Base-by-base conservation (phyloP, 371 early-diverging fungal genomes). In the Mortierella sp. region DNA sequence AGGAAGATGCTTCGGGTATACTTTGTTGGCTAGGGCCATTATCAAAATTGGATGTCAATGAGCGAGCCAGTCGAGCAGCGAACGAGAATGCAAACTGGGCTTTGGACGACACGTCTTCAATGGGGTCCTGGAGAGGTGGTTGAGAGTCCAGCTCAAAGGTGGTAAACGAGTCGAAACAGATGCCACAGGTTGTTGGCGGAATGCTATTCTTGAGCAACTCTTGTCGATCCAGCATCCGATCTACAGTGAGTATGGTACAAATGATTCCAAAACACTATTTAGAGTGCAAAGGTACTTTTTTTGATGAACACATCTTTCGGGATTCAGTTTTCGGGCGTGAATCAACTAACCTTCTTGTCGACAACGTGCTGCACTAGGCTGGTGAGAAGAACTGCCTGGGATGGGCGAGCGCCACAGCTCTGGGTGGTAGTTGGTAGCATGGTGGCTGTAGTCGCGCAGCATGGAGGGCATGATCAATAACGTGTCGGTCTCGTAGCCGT, bases 381-480 rank as follows among this genome's bases (percentile, higher is more conserved):
- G 66, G 3, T 65, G 31, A 0, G 66, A 41, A 17, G 45, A 41
- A 0, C 58, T 47, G 6, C 57, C 68, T 2, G 76, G 65, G 48
- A 64, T 60, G n/a, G 62, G 54, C 14, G 69, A 16, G 17, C 52
- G 53, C 76, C 76, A 76, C 1, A 76, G 69, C 27, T 76, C 76
- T 0, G 76, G 76, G 25, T 76, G 76, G 17, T 76, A 76, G 37
- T 76, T 76, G 57, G 76, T 76, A 1, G 76, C 76, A 50, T 76
- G 76, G 31, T 76, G 76, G 28, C 69, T 68, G 31, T 76, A 76
- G 54, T 76, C 54, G 39, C 69, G 76, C 34, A 76, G 41, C 76
- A 76, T 76, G 3, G 65, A 60, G 0, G 76, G 76, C 76, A 76
- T 76, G 58, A 76, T 69, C 16, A 76, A 27, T 24, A 76, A 41